A percentile compares a stretch with the other conserved stretches of the same genome.
phyloP scores from a whole-genome alignment of 2,329 filamentous ascomycete species.

The Colletotrichum filicis region DNA sequence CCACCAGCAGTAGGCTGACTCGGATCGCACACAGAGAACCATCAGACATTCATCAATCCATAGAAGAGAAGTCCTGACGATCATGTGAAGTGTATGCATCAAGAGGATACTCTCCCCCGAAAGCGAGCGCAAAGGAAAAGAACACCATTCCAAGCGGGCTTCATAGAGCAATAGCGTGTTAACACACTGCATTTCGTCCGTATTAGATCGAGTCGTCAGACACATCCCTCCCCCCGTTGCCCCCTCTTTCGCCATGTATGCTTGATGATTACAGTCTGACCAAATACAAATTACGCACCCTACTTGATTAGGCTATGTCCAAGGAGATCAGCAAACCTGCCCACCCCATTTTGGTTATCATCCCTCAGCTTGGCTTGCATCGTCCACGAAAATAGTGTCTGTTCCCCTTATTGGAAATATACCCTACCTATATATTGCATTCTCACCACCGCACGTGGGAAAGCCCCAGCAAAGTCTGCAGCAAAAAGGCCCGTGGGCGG shows the following conservation, averaged over 20 bases:
- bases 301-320: background rate
- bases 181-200: background rate
- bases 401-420: background rate
- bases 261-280: background rate
- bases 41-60: background rate
- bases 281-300: background rate
- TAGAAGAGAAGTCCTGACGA: background rate
- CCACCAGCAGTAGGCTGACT: background rate
- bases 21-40: background rate
- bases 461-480: background rate
- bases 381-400: background rate
- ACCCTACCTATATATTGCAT: background rate
- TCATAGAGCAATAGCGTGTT: background rate
- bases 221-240: background rate
- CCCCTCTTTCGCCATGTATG: background rate
- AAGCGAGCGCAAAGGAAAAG: background rate
- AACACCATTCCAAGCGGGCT: background rate
- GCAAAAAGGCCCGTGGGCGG: background rate
- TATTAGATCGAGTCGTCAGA: background rate
- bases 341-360: background rate
- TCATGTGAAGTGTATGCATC: background rate
- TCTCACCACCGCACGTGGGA: background rate
- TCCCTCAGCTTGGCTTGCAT: background rate
- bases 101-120: background rate
- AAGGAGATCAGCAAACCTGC: background rate